Evolutionary conservation across 164 flowering plant species (phyloP), one percentile per base, ranked within the genome.

Genomic region (Berberis vulgaris): DNA sequence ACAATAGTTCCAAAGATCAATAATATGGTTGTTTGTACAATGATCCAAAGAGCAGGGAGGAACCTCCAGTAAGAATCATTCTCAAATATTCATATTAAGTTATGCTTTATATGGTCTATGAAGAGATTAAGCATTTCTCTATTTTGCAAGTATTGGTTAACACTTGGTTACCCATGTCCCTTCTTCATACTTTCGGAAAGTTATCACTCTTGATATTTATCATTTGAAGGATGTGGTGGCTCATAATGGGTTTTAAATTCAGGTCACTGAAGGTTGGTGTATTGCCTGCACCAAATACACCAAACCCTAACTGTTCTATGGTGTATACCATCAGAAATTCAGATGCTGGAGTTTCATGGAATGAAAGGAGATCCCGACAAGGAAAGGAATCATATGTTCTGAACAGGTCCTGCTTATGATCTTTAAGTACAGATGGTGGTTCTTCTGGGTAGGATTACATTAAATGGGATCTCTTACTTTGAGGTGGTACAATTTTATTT

Each of bases 191-290:
- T 46, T 5, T 5, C 6, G 8, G 10, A n/a, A 43, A 42, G 6
- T 49, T 54, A 3, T 3, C n/a, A 10, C 3, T 6, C 2, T 52
- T 52, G 2, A 10, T 52, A 10, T 6, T 1, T 4, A 4, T 10
- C n/a, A 1, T 52, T 2, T 52, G n/a, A 7, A 10, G n/a, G 10
- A 52, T 5, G 5, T 46, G 10, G 4, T 52, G 4, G 41, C 41
- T 47, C 8, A 39, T 45, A 49, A 9, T 67, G 12, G 38, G 64
- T 59, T 43, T 43, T 45, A 26, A 9, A 45, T 41, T 60, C 72
- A 92, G 98, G 83, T 89, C 98, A 59, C 84, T 92, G 57, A 89
- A 84, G 76, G 91, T 92, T 77, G 98, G 98, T 63, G 59, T 91
- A 65, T 69, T 89, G 71, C 82, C 88, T 26, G 78, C 79, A 50